Percentiles rank a stretch among this genome's conserved stretches.
phyloP scores from a whole-genome alignment of 2,329 filamentous ascomycete genomes.

The Didymella pinodella region DNA sequence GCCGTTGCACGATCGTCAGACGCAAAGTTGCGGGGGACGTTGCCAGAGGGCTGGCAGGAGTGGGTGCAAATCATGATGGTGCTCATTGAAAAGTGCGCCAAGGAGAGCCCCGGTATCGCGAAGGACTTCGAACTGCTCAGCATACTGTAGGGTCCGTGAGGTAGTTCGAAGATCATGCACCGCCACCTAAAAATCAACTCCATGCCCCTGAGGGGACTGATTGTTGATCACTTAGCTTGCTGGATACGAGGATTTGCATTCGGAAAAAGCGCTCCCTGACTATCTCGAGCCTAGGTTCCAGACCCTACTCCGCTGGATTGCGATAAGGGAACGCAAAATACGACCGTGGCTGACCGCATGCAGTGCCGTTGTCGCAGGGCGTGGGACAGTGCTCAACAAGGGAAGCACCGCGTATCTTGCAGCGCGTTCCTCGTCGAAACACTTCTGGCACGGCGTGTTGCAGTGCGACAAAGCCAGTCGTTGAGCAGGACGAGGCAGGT shows the following conservation, averaged over 20 bases:
- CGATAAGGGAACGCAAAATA: constrained; percentile 11
- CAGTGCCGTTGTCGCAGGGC: constrained; percentile 1
- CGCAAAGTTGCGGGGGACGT: constrained; percentile 38
- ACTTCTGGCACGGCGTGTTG: constrained; percentile 6
- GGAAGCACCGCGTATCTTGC: not conserved
- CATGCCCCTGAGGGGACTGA: not conserved
- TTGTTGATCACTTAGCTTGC: not conserved
- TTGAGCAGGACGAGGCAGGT: constrained; percentile 4
- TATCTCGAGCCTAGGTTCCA: not conserved
- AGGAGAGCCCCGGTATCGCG: constrained; percentile 46
- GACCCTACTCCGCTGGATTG: not conserved
- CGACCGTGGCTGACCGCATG: constrained; percentile 12
- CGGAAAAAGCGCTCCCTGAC: not conserved
- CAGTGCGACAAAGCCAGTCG: constrained; percentile 10
- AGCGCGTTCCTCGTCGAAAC: constrained; percentile 5
- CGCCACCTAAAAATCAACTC: not conserved
- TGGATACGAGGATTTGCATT: not conserved
- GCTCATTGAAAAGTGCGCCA: constrained; percentile 44
- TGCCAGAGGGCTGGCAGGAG: constrained; percentile 47
- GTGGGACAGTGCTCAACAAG: not conserved
- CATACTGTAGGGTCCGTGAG: constrained; percentile 32
- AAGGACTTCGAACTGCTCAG: constrained; percentile 47
- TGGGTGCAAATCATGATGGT: constrained; percentile 50
- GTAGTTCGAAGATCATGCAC: constrained; percentile 14
- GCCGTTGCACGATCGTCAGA: constrained; percentile 43